phyloP scores from a whole-genome alignment of 805 yeast genomes.

The Candida krabiensis region DNA sequence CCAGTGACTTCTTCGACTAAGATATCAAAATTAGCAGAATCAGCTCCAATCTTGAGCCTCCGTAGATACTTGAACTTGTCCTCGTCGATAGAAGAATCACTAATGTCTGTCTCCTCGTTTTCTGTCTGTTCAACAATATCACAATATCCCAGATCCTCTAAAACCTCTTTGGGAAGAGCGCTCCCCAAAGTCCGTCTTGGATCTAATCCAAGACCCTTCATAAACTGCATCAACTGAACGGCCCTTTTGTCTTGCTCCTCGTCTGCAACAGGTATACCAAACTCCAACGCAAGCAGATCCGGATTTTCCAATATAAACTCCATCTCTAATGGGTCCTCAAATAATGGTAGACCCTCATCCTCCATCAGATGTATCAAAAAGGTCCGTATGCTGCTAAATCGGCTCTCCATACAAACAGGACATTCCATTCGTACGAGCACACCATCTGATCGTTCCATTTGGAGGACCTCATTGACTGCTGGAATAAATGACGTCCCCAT shows the following conservation, averaged over 20 bases:
- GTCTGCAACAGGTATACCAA: slow-evolving; percentile 5
- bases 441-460: slow-evolving; percentile 17
- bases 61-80: slow-evolving; percentile 11
- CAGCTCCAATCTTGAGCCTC: slow-evolving; percentile 2
- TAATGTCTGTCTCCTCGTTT: slow-evolving; percentile 1
- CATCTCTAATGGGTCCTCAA: slow-evolving; percentile 7
- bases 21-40: slow-evolving; percentile 5
- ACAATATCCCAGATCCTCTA: slow-evolving; percentile 2
- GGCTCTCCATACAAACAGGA: slow-evolving; percentile 12
- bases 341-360: slow-evolving; percentile 11
- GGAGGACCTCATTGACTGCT: background rate
- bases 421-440: slow-evolving; percentile 13
- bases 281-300: slow-evolving; percentile 10
- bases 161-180: slow-evolving; percentile 4
- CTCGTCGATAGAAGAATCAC: background rate
- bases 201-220: slow-evolving; percentile 8
- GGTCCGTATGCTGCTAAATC: background rate
- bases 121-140: slow-evolving; percentile 1
- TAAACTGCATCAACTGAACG: slow-evolving; percentile 1
- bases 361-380: slow-evolving; percentile 13
- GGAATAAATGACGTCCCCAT: background rate
- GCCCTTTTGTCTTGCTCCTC: slow-evolving; percentile 4
- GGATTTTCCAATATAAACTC: slow-evolving; percentile 3
- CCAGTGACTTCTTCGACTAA: slow-evolving; percentile 9
- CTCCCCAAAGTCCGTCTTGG: slow-evolving; percentile 7